Evolutionary conservation across 73 alveolate genomes (phyloP).

Genomic region (Paramecium pentaurelia): DNA sequence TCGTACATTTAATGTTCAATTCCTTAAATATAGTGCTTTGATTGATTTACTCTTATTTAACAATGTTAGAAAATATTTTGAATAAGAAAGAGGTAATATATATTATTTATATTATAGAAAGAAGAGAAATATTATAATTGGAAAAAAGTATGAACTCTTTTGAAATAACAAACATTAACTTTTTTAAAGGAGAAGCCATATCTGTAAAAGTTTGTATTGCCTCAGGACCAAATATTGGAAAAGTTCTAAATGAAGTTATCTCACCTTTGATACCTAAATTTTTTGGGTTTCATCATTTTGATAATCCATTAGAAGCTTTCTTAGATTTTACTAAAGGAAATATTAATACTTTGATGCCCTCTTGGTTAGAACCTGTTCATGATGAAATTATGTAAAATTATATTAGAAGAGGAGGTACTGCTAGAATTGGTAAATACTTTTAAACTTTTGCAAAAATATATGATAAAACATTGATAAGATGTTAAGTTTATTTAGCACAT

Average conservation of each 20-base stretch:
- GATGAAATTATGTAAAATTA: constrained; percentile 39
- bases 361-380: neutral
- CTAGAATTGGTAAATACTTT: constrained; percentile 14
- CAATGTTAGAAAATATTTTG: constrained; percentile 7
- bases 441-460: constrained; percentile 1
- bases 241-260: neutral
- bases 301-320: neutral
- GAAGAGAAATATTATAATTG: neutral
- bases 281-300: neutral
- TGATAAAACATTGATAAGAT: constrained; percentile 5
- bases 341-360: constrained; percentile 1
- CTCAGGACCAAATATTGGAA: constrained; percentile 9
- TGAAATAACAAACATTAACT: neutral
- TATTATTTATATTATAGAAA: neutral
- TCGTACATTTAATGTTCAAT: neutral
- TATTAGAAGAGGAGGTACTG: constrained; percentile 4
- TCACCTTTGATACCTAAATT: constrained; percentile 11
- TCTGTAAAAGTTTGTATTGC: constrained; percentile 14
- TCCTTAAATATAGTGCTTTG: neutral
- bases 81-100: neutral
- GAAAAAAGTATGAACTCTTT: constrained; percentile 21
- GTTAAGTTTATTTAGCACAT: constrained; percentile 29
- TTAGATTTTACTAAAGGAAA: constrained; percentile 18
- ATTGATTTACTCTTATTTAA: constrained; percentile 4
- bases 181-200: constrained; percentile 1